Evolutionary conservation across 805 yeast genomes (phyloP), one percentile per base, ranked within the genome.

Genomic region (Blastobotrys chiropterorum): DNA sequence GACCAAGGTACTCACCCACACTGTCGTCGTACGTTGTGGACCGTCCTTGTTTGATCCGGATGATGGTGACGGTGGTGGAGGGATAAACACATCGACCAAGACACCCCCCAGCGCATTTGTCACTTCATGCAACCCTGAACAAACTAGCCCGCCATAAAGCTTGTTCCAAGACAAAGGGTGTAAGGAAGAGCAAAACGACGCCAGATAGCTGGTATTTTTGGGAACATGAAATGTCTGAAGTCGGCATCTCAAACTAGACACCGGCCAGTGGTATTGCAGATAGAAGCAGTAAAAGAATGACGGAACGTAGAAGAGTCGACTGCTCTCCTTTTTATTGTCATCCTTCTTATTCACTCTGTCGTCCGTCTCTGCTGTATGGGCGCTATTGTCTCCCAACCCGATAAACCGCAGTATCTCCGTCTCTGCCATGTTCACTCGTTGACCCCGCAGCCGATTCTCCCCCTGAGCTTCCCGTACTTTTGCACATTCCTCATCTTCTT

Each of bases 371-470:
- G 40, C 21, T 43, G 22, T 20, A n/a, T 7, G 6, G 16, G 34
- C 31, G 40, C 13, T 15, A 38, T 19, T 38, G n/a, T 16, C 22
- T 11, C 52, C 51, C 44, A 55, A 41, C 3, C 54, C 56, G 11
- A 55, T 45, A 38, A 26, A 50, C 15, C 45, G 21, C 43, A 55
- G 44, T 16, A 55, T 51, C 31, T 38, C 34, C 7, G 34, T 34
- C 39, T 53, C 57, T 1, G 57, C 55, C 7, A 26, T 46, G 16
- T 39, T 14, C 7, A 54, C 31, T 3, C 53, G 42, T 20, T 34
- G 50, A 3, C 38, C 17, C 40, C 38, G 21, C 30, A 21, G 47
- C 30, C 39, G n/a, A 44, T 50, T 52, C 15, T 38, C 42, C 45
- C 38, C 26, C 14, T 41, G 38, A 3, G 53, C 55, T n/a, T 45